Percentiles rank a stretch among this genome's conserved stretches.
These are phyloP conservation scores for Coemansia sp. DNA, from an alignment of 192 early-diverging fungal species.

Conservation along the genomic window DNA sequence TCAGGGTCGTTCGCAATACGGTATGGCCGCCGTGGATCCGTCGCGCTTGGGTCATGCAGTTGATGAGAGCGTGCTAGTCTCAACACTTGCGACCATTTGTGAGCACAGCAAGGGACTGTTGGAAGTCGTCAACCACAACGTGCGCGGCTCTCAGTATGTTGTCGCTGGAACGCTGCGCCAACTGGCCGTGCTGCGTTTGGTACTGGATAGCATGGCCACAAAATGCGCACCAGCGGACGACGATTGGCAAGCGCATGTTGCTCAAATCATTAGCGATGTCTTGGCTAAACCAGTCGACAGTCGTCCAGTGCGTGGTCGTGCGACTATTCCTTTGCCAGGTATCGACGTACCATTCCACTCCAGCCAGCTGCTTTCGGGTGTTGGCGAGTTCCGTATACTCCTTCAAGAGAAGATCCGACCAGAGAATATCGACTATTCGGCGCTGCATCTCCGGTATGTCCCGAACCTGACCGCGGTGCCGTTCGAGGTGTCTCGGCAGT, in stretches of 20 bases:
- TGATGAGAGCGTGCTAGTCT: slow-evolving; percentile 67
- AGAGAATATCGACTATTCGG: slow-evolving; percentile 64
- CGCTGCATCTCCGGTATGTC: slow-evolving; percentile 78
- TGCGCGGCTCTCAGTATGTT: slow-evolving; percentile 92
- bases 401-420: slow-evolving; percentile 75
- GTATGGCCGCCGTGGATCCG: slow-evolving; percentile 93
- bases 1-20: slow-evolving; percentile 81
- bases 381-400: slow-evolving; percentile 81
- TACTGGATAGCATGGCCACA: slow-evolving; percentile 79
- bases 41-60: slow-evolving; percentile 74
- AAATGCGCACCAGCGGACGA: slow-evolving; percentile 64
- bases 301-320: slow-evolving; percentile 71
- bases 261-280: slow-evolving; percentile 67
- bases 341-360: slow-evolving; percentile 95
- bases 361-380: slow-evolving; percentile 76
- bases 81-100: slow-evolving; percentile 71
- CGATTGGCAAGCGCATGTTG: slow-evolving; percentile 77
- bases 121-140: slow-evolving; percentile 91
- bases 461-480: slow-evolving; percentile 92
- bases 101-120: slow-evolving; percentile 69
- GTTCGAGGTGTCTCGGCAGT: slow-evolving; percentile 76
- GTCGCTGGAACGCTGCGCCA: slow-evolving; percentile 77
- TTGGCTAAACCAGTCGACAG: slow-evolving; percentile 61
- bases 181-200: slow-evolving; percentile 72
- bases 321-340: slow-evolving; percentile 86